phyloP scores from a whole-genome alignment of 1,139 yeast species.

The Taiozyma sp. region DNA sequence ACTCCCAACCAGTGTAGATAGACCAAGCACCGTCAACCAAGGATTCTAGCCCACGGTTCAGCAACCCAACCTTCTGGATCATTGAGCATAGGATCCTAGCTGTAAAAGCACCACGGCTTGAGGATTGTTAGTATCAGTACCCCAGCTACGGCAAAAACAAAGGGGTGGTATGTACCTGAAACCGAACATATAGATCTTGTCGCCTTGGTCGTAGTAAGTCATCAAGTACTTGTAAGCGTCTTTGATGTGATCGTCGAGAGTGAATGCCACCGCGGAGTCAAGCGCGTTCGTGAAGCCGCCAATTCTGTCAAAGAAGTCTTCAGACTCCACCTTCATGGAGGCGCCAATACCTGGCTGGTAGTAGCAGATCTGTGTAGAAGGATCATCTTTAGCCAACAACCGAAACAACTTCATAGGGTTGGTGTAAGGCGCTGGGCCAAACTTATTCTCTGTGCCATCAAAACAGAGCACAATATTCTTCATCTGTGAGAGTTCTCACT shows the following conservation, averaged over 20 bases:
- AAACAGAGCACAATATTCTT: conserved; percentile 50
- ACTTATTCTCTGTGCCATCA: conserved; percentile 59
- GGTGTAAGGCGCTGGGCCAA: conserved; percentile 52
- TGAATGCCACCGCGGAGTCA: conserved; percentile 51
- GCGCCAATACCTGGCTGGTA: conserved; percentile 68
- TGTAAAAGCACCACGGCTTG: conserved; percentile 59
- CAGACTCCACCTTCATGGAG: conserved; percentile 37
- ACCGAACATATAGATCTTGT: conserved; percentile 52
- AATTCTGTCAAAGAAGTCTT: conserved; percentile 20
- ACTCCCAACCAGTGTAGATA: conserved; percentile 57
- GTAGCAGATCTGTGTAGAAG: conserved; percentile 43
- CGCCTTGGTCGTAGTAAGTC: conserved; percentile 43
- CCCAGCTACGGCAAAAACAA: neutral
- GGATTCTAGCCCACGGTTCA: conserved; percentile 48
- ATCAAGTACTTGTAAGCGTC: conserved; percentile 52
- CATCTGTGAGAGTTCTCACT: conserved; percentile 1
- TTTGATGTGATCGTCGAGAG: conserved; percentile 49
- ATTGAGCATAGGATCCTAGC: conserved; percentile 61
- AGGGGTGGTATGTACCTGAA: conserved; percentile 32
- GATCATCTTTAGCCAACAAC: conserved; percentile 42
- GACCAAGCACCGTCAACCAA: conserved; percentile 58
- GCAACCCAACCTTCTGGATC: conserved; percentile 56
- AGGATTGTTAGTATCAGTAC: neutral
- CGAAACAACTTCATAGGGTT: conserved; percentile 52
- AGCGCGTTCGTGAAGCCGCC: conserved; percentile 25